Base-by-base conservation (phyloP, 2,329 filamentous ascomycete species). In the Diaporthe australafricana region DNA sequence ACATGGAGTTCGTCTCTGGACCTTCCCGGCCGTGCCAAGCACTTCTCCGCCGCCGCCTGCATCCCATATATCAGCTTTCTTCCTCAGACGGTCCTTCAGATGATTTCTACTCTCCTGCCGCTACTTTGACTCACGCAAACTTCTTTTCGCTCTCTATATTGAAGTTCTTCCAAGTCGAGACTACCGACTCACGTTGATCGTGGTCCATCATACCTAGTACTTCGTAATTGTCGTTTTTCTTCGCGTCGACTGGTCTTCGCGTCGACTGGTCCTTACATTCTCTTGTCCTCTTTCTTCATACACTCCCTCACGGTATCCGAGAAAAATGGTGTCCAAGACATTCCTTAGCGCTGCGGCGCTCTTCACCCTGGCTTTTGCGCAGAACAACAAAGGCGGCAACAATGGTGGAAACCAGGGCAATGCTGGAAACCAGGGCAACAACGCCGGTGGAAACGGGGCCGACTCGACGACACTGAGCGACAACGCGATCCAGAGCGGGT, bases 401-500 rank as follows among this genome's bases (percentile, higher is more conserved):
- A 74, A 75, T 40, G 50, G 45, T 6, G 9, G 9, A 0, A 40
- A 22, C 55, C 55, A 60, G 20, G 69, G 73, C 60, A 22, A 47
- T 0, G 57, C 25, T 12, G 55, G 55, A 38, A 56, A 56, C 22
- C 27, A 63, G 20, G 63, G 68, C 45, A 56, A 63, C 52, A 72
- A 72, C 68, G 70, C 72, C 65, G n/a, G n/a, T n/a, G n/a, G n/a
- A n/a, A 66, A 72, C 42, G 72, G 8, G 30, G 75, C 74, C 12
- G 76, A 78, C 71, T 72, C 74, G 71, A 77, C 77, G 14, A 76
- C 75, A 2, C 75, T 79, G 8, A 48, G 68, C 17, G 52, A 74
- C 14, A 74, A 79, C 48, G 78, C 76, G 32, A 77, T 84, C 57
- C 82, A 83, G 74, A 73, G 75, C 40, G 81, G 79, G 35, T 83